Base-by-base conservation (phyloP, 1,284 basidiomycete genomes). In the Rhodofomes roseus region DNA sequence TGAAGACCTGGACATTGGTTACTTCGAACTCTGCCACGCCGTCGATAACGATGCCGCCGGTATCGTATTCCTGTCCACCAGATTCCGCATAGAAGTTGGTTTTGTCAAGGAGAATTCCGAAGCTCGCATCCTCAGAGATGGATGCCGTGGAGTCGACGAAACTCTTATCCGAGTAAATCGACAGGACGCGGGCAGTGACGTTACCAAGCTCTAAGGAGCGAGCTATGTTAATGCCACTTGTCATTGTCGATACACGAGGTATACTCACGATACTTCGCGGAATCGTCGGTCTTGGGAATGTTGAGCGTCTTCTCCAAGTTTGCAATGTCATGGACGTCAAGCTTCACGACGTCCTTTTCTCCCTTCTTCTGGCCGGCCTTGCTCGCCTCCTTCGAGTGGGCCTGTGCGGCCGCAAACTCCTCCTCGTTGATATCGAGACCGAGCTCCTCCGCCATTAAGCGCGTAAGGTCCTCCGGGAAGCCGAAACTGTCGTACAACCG, bases 11-110 rank as follows among this genome's bases (percentile, higher is more conserved):
- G 8, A 96, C 95, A 68, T 98, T 93, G 54, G 87, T 86, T 55
- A 99, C 96, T 68, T 92, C 90, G 72, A 99, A 98, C 72, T 97
- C 95, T 54, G 92, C 88, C 66, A 87, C 79, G 55, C 92, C 96
- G 66, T 98, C 96, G 57, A 98, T 92, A 41, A 95, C 87, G 65
- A 99, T 92, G 66, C 89, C 92, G 60, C 96, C 96, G 1, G 93
- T 98, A 75, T 99, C 96, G 68, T 93, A 89, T 76, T 99, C 96
- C 74, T 99, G 96, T 43, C 96, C 97, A 73, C 96, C 96, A 54
- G 93, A 85, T 78, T 99, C 96, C 29, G 96, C 96, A 69, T 99
- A 99, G 75, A 99, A 97, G 77, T 90, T 95, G n/a, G 96, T 98
- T 59, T 84, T 84, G 77, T 99, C 94, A 56, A 99, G 86, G 40